Evolutionary conservation across 83 land plant genomes (phyloP).

Genomic region (Picea mariana): DNA sequence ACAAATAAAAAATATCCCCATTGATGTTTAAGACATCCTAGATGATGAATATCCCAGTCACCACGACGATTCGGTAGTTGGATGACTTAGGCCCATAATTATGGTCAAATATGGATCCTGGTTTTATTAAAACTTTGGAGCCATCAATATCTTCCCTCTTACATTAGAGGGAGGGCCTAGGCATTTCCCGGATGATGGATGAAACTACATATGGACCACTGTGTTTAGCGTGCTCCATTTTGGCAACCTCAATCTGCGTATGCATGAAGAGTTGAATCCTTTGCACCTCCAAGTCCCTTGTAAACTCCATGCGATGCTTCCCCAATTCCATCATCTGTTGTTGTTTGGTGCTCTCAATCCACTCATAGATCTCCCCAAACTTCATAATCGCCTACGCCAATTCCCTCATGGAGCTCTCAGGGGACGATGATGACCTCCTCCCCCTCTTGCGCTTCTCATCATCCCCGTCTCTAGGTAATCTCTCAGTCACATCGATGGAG

Average conservation of each 20-base stretch:
- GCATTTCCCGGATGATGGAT: no score
- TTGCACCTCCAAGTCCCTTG: conserved; percentile 62
- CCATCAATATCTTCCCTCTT: no score
- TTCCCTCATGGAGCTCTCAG: no score
- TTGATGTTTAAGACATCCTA: no score
- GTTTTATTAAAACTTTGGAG: no score
- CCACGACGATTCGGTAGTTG: no score
- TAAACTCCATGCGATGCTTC: conserved; percentile 78
- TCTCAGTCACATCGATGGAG: conserved; percentile 1
- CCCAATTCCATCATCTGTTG: conserved; percentile 73
- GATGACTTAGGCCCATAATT: no score
- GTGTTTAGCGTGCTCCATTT: conserved; percentile 51
- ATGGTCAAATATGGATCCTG: no score
- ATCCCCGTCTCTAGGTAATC: not conserved
- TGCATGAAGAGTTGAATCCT: conserved; percentile 77
- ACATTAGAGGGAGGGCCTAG: no score
- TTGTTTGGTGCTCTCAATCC: conserved; percentile 66
- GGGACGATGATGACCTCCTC: no score
- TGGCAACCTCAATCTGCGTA: conserved; percentile 72
- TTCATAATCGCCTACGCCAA: conserved; percentile 52
- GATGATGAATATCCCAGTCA: no score
- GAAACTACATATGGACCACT: not conserved
- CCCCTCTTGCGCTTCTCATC: not conserved
- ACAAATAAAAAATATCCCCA: no score
- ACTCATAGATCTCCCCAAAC: conserved; percentile 79